A percentile compares a stretch with the other conserved stretches of the same genome.
Conservation (phyloP, 2,329 filamentous ascomycete species). For the Albophoma yamanashiensis region DNA sequence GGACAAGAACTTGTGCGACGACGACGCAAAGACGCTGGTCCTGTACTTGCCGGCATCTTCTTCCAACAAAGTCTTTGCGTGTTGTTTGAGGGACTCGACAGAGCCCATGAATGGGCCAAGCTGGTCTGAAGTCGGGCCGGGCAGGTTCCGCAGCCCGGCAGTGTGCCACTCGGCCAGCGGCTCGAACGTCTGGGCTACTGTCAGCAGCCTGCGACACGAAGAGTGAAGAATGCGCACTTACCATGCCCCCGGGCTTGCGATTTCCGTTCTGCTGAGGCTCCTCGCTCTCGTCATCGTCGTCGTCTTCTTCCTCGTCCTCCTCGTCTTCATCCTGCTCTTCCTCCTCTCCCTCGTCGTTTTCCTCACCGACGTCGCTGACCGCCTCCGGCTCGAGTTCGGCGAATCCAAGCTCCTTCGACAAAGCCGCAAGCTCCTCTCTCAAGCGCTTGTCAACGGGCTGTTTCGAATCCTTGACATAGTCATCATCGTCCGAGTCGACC, state of each 20-base stretch:
- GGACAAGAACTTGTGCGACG: slow-evolving; percentile 90
- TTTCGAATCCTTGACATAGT: slow-evolving; percentile 17
- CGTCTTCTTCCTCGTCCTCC: slow-evolving; percentile 19
- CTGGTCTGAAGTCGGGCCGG: slow-evolving; percentile 33
- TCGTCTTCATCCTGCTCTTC: slow-evolving; percentile 18
- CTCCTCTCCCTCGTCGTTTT: slow-evolving; percentile 16
- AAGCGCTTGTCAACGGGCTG: slow-evolving; percentile 29
- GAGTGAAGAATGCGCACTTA: slow-evolving; percentile 11
- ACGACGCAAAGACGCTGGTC: slow-evolving; percentile 64
- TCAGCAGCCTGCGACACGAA: slow-evolving; percentile 20
- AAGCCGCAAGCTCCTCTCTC: slow-evolving; percentile 22
- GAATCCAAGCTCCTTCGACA: slow-evolving; percentile 29
- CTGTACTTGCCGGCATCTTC: slow-evolving; percentile 68
- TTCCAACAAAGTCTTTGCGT: slow-evolving; percentile 67
- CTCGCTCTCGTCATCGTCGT: slow-evolving; percentile 13
- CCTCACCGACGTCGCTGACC: slow-evolving; percentile 21
- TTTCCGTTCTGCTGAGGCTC: slow-evolving; percentile 14
- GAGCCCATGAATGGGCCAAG: slow-evolving; percentile 29
- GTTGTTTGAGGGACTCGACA: slow-evolving; percentile 46
- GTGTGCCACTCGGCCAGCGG: slow-evolving; percentile 48
- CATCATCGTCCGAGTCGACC: slow-evolving; percentile 30
- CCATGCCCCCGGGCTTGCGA: slow-evolving; percentile 22
- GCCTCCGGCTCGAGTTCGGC: slow-evolving; percentile 21
- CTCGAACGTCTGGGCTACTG: slow-evolving; percentile 38
- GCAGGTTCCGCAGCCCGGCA: slow-evolving; percentile 30